These are phyloP conservation scores for Dendrobium huoshanense DNA, from an alignment of 106 monocot genomes.

Conservation along the genomic window DNA sequence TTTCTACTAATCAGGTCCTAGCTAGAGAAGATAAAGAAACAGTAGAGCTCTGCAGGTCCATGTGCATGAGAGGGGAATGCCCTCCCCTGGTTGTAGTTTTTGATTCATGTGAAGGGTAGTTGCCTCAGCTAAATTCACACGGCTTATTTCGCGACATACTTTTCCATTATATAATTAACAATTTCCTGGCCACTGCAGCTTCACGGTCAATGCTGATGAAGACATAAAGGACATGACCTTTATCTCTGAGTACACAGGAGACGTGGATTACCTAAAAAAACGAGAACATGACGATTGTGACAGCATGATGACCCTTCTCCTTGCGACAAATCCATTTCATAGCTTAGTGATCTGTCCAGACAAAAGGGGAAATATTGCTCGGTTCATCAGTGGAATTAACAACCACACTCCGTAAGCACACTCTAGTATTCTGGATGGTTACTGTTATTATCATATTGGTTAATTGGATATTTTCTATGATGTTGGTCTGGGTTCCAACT, in stretches of 20 bases:
- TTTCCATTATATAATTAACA: neutral
- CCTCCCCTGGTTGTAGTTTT: conserved; percentile 77
- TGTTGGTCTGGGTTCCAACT: too few relatives aligned
- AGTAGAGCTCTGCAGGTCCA: conserved; percentile 61
- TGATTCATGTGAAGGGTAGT: conserved; percentile 80
- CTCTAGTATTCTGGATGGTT: neutral
- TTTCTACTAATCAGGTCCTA: conserved; percentile 43
- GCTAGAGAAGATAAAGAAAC: conserved; percentile 72
- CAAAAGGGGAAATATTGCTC: conserved; percentile 78
- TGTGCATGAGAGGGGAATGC: conserved; percentile 85
- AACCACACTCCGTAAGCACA: conserved; percentile 60
- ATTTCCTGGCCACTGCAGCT: conserved; percentile 41
- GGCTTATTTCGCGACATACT: neutral
- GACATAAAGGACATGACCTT: conserved; percentile 80
- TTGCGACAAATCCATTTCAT: conserved; percentile 38
- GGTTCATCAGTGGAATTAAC: conserved; percentile 91
- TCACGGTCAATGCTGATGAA: conserved; percentile 79
- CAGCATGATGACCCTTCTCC: conserved; percentile 87
- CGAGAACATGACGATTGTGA: conserved; percentile 86
- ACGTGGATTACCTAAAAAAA: conserved; percentile 78
- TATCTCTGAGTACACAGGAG: conserved; percentile 75
- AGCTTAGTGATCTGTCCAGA: conserved; percentile 81
- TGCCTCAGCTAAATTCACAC: conserved; percentile 5
- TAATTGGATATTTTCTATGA: too few relatives aligned
- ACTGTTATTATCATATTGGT: too few relatives aligned